Percentiles rank a stretch among this genome's conserved stretches.
phyloP scores from a whole-genome alignment of 345 rosid species.

The Rhodomyrtus tomentosa region DNA sequence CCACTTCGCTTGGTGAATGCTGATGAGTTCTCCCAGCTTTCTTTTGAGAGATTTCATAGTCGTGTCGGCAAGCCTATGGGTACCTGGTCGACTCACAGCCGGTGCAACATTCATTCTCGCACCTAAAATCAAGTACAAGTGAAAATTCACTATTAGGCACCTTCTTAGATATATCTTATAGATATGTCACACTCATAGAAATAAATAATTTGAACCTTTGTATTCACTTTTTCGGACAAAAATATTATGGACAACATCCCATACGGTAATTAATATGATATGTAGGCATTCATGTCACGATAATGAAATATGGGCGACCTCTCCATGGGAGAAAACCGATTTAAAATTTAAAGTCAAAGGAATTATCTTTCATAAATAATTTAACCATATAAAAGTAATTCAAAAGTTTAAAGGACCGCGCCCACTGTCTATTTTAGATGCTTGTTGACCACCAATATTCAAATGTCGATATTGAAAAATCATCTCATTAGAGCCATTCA shows the following conservation, averaged over 20 bases:
- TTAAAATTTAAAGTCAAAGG: neutral
- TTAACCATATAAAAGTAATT: neutral
- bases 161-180: neutral
- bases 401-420: no score
- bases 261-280: neutral
- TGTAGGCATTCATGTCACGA: neutral
- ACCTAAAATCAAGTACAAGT: neutral
- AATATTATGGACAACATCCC: neutral
- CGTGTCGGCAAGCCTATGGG: neutral
- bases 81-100: neutral
- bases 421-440: neutral
- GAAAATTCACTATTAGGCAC: neutral
- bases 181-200: neutral
- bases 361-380: neutral
- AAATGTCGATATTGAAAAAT: no score
- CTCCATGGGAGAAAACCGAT: neutral
- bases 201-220: neutral
- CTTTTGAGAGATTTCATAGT: neutral
- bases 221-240: neutral
- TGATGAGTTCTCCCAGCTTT: neutral
- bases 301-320: neutral
- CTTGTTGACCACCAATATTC: neutral
- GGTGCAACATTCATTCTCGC: neutral
- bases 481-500: neutral
- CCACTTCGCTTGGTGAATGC: neutral